A percentile compares a stretch with the other conserved stretches of the same genome.
These are phyloP conservation scores for Lolium perenne DNA, from an alignment of 176 grass and related monocot species.

Conservation along the genomic window DNA sequence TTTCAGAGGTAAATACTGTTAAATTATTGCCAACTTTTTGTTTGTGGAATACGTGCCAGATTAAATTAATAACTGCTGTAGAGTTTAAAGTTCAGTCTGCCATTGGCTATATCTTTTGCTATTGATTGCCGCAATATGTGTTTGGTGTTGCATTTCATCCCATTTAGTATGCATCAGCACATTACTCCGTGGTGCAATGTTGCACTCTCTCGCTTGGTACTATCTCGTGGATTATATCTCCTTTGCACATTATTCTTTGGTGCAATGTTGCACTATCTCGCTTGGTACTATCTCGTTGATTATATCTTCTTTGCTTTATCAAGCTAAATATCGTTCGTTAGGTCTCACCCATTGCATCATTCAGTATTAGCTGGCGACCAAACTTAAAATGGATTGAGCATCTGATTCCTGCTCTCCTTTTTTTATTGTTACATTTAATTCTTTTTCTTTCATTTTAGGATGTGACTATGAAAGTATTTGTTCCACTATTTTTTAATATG, in stretches of 20 bases:
- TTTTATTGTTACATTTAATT: constrained; percentile 20
- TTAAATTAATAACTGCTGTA: constrained; percentile 4
- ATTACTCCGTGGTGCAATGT: background rate
- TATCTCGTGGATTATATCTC: background rate
- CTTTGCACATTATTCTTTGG: background rate
- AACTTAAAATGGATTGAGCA: background rate
- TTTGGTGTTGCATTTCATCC: constrained; percentile 20
- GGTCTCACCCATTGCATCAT: constrained; percentile 19
- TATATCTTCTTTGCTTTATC: constrained; percentile 17
- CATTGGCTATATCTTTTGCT: constrained; percentile 16
- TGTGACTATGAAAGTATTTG: constrained; percentile 83
- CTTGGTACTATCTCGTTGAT: background rate
- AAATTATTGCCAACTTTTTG: constrained; percentile 4
- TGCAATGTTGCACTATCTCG: constrained; percentile 18
- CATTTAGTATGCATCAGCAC: constrained; percentile 11
- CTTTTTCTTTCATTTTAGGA: constrained; percentile 61
- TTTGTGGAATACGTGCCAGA: background rate
- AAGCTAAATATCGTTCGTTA: constrained; percentile 26
- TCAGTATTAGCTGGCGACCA: background rate
- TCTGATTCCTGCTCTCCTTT: constrained; percentile 11
- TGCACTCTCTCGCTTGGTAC: constrained; percentile 3
- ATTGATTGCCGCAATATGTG: constrained; percentile 20
- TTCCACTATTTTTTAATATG: constrained; percentile 95
- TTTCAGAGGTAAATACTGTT: constrained; percentile 73
- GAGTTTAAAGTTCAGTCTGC: constrained; percentile 14